Evolutionary conservation across 345 rosid species (phyloP), one percentile per base, ranked within the genome.

Genomic region (Pistacia vera): DNA sequence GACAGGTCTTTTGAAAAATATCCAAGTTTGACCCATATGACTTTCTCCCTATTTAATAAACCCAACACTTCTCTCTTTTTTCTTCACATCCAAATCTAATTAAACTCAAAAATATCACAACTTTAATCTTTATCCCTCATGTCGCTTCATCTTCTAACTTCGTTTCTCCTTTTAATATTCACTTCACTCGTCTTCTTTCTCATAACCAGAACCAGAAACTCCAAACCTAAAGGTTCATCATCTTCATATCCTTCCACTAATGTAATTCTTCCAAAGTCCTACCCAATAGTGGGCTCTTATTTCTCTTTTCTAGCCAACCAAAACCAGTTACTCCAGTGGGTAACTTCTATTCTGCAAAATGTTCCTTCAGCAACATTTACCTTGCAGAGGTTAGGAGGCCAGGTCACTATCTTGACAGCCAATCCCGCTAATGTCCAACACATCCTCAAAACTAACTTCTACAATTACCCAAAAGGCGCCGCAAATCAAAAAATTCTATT

Each of bases 361-460:
- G 54, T 75, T 2, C 56, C 83, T 0, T 75, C 80, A 13, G 70
- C 70, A 52, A 76, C 83, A n/a, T 41, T 54, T 30, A 70, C 35
- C 28, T 56, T 80, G 7, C 35, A 60, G 46, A 12, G 51, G 1
- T 48, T 49, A 33, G 11, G 17, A 9, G 51, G 70, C 41, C 25
- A 83, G 72, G 36, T 85, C 77, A 88, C 90, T 28, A 90, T 86
- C 74, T 52, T 83, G 78, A 93, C 95, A 17, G 92, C 88, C 1
- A 85, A 93, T 77, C 94, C 94, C 0, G 80, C 81, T 20, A 88
- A 86, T 65, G 92, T 93, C 64, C 87, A 86, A 73, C 91, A 83
- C 68, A 81, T 91, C 0, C 93, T 91, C 81, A 91, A 91, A 79
- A 84, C 92, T 16, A 80, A 83, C 7, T 90, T 93, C 86, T 73